Evolutionary conservation across 257 asterid species (phyloP), one percentile per base, ranked within the genome.

Genomic region (Solanum piurae): DNA sequence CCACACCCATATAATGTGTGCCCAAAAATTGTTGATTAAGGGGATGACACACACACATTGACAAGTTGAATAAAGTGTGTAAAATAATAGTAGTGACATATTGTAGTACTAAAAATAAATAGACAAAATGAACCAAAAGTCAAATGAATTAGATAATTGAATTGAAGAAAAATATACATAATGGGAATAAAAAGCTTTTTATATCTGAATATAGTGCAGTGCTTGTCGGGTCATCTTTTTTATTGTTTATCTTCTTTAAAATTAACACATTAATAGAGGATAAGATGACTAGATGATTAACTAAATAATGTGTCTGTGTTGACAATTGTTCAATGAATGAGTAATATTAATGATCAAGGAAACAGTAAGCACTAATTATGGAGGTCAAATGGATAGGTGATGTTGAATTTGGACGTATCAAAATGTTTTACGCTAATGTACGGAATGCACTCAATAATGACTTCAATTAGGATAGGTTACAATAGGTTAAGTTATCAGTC

Each of bases 281-380:
- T 29, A 88, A 20, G 66, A 40, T 90, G 92, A 88, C 90, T 86
- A 74, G 90, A 90, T 74, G 25, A 88, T 86, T 72, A 49, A 88
- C 88, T 85, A 83, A 84, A 85, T 62, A 25, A 42, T 31, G 55
- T 36, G 36, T 23, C 72, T 74, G 21, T 40, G 87, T 23, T 84
- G 87, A 75, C 77, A 66, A 21, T 74, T 83, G 76, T 18, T 68
- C 58, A 68, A 21, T n/a, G 60, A 86, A 83, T 38, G 82, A 38
- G 64, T 12, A 60, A 23, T 85, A 8, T 9, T 13, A 49, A 14
- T 49, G 37, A 34, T 40, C 46, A 44, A n/a, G 64, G 49, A 16
- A 52, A 13, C 72, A 66, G 4, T 66, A 44, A 46, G 42, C 73
- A 11, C 74, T 27, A 23, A 12, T 33, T n/a, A 58, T 20, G 68